phyloP scores from a whole-genome alignment of 768 basidiomycete species.

The Agaricus sinodeliciosus region DNA sequence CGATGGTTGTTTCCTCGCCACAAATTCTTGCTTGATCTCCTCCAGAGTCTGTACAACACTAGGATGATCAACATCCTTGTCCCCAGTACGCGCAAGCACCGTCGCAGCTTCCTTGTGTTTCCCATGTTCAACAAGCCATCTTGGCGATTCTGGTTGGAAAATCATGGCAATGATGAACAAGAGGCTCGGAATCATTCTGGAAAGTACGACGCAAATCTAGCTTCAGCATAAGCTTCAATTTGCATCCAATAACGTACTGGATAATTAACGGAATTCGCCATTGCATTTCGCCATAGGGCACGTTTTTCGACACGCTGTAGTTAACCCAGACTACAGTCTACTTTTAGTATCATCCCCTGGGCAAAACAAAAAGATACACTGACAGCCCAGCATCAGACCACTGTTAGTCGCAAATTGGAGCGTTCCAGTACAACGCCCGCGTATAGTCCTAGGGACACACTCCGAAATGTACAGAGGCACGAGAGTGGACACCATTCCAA shows the following conservation, averaged over 20 bases:
- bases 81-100: conserved; percentile 30
- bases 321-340: conserved; percentile 37
- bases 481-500: conserved; percentile 46
- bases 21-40: conserved; percentile 44
- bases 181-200: conserved; percentile 41
- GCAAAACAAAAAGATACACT: conserved; percentile 4
- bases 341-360: neutral
- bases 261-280: conserved; percentile 49
- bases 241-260: conserved; percentile 24
- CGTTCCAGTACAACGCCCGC: conserved; percentile 44
- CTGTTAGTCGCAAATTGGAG: conserved; percentile 33
- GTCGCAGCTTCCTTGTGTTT: conserved; percentile 34
- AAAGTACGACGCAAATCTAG: neutral
- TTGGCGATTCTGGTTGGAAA: conserved; percentile 48
- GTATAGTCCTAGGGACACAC: conserved; percentile 38
- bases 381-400: conserved; percentile 31
- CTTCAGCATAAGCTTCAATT: neutral
- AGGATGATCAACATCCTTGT: conserved; percentile 25
- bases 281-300: conserved; percentile 32
- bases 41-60: conserved; percentile 29
- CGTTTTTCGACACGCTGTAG: conserved; percentile 31
- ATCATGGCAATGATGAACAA: conserved; percentile 40
- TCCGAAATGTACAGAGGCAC: conserved; percentile 48
- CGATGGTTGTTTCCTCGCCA: conserved; percentile 28
- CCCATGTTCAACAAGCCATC: conserved; percentile 46